Evolutionary conservation across 345 rosid species (phyloP).

Genomic region (Kandelia obovata): DNA sequence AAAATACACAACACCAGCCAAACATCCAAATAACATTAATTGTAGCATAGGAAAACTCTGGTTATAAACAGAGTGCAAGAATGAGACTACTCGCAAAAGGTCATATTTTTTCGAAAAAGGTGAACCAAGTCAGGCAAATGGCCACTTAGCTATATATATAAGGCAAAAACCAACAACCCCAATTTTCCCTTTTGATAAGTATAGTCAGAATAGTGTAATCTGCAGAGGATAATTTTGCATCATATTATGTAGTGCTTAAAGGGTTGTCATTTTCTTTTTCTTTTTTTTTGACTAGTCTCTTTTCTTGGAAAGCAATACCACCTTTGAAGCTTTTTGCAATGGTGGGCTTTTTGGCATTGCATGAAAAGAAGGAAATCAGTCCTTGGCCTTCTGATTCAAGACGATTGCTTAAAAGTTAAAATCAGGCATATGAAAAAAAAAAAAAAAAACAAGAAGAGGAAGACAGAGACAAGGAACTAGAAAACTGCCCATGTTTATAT

Average conservation of each 20-base stretch:
- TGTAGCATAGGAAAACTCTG: conserved; percentile 33
- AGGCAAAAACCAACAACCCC: conserved; percentile 11
- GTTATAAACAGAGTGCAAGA: conserved; percentile 18
- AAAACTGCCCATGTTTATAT: conserved; percentile 12
- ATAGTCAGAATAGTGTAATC: not conserved
- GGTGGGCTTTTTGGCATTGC: conserved; percentile 65
- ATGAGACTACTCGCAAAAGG: conserved; percentile 43
- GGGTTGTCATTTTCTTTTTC: conserved; percentile 19
- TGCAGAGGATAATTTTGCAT: not conserved
- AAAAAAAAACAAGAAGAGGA: conserved; percentile 26
- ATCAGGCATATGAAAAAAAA: conserved; percentile 26
- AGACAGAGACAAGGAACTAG: conserved; percentile 29
- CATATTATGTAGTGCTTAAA: conserved; percentile 23
- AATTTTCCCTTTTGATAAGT: conserved; percentile 5
- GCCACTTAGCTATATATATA: not conserved
- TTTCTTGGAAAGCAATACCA: conserved; percentile 58
- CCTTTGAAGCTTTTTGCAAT: conserved; percentile 61
- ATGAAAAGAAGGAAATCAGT: conserved; percentile 77
- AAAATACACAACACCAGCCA: conserved; percentile 29
- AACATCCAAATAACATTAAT: conserved; percentile 51
- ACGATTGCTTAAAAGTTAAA: conserved; percentile 28
- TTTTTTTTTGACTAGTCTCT: conserved; percentile 41
- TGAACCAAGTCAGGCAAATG: conserved; percentile 23
- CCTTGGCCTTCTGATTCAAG: conserved; percentile 48
- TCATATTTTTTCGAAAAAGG: conserved; percentile 1